A percentile compares a stretch with the other conserved stretches of the same genome.
These are phyloP conservation scores for Botrytis byssoidea DNA, from an alignment of 2,329 filamentous ascomycete genomes.

Conservation along the genomic window DNA sequence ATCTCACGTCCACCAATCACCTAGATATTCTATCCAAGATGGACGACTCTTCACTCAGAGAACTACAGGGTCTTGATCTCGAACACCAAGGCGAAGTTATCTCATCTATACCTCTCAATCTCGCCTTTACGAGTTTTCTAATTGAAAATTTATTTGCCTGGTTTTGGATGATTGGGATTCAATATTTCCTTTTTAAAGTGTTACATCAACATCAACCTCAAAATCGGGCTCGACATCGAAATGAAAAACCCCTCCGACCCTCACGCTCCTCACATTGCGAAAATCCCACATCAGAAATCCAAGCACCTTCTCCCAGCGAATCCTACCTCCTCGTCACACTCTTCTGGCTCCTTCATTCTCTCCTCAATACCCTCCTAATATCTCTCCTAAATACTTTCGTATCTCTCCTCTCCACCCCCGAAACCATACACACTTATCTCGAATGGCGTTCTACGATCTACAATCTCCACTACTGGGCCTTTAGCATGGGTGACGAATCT, in stretches of 20 bases:
- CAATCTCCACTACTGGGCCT: conserved; percentile 7
- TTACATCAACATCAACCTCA: background rate
- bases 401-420: background rate
- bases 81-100: background rate
- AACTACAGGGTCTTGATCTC: background rate
- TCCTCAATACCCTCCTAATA: background rate
- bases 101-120: background rate
- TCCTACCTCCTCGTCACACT: background rate
- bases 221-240: background rate
- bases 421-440: background rate
- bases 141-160: background rate
- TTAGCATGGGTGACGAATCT: background rate
- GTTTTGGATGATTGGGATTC: conserved; percentile 9
- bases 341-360: background rate
- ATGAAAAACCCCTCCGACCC: background rate
- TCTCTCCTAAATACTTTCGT: background rate
- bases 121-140: conserved; percentile 1
- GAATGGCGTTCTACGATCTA: conserved; percentile 9
- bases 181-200: conserved; percentile 8
- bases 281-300: background rate
- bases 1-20: background rate
- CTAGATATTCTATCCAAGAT: background rate
- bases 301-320: background rate
- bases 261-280: background rate
- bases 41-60: background rate